Conservation (phyloP, 805 yeast genomes). For the Candida railenensis region DNA sequence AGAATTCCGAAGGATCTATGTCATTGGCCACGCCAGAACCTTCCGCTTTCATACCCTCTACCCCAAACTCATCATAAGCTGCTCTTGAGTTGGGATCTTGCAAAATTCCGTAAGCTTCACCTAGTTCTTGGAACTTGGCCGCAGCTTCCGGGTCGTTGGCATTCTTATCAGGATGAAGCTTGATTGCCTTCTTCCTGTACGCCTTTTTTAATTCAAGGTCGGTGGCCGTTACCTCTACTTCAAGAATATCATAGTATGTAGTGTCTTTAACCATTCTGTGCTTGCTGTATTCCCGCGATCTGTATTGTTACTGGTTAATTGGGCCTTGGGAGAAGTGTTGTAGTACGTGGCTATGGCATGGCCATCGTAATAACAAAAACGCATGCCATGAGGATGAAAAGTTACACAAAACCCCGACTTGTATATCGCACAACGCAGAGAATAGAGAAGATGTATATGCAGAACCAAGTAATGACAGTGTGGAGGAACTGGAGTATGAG, state of each 20-base stretch:
- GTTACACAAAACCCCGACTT: no score
- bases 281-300: no score
- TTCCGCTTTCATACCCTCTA: conserved; percentile 47
- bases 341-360: background rate
- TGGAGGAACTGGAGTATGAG: no score
- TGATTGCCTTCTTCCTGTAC: conserved; percentile 85
- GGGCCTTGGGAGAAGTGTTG: background rate
- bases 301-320: background rate
- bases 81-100: conserved; percentile 69
- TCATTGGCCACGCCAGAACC: conserved; percentile 53
- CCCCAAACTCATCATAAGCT: conserved; percentile 80
- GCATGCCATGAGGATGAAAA: no score
- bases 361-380: background rate
- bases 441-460: no score
- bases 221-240: conserved; percentile 66
- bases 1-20: conserved; percentile 60
- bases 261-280: conserved; percentile 84
- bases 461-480: no score
- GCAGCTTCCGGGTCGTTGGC: conserved; percentile 94
- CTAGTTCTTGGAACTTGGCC: conserved; percentile 71
- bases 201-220: conserved; percentile 88
- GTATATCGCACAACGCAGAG: no score
- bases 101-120: conserved; percentile 73
- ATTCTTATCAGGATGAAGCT: conserved; percentile 93
- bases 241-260: conserved; percentile 79